Evolutionary conservation across 441 rosid genomes (phyloP), one percentile per base, ranked within the genome.

Genomic region (Viola pubescens): DNA sequence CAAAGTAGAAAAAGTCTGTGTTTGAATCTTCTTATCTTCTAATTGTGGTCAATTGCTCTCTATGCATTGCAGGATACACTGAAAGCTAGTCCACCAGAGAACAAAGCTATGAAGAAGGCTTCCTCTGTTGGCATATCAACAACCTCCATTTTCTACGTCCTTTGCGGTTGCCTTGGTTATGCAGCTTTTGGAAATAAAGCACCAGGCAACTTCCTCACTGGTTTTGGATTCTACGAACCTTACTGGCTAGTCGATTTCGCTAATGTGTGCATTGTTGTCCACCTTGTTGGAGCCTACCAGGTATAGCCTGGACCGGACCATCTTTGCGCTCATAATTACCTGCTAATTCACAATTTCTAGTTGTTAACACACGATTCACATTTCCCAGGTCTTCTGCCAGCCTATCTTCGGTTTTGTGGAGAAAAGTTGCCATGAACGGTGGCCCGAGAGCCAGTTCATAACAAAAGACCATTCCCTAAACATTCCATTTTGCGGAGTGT

Each of bases 281-380:
- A 91, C 70, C 89, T 91, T n/a, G 52, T 88, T 1, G 86, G 96
- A 3, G 96, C 96, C 34, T 91, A 91, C 77, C 98, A 88, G 77
- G 98, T 88, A 66, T 45, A 11, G 6, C 52, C 48, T 3, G 38
- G 7, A n/a, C 51, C 40, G 5, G 12, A 16, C 53, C 44, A 9
- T 4, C 5, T 5, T 13, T 13, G 12, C 12, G 13, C 8, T 0
- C 7, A 16, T 5, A 8, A 1, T 39, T 26, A 5, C 37, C 6
- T 34, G 11, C 39, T 19, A 6, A 5, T 45, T 34, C 2, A 1
- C 10, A 9, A 26, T 37, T 9, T 19, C 19, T 13, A 4, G 14
- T 7, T 7, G 2, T 26, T 12, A 9, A 40, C 11, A 7, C 1
- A 61, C 39, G 8, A 51, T 41, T 58, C 9, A 49, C 52, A 53